phyloP scores from a whole-genome alignment of 2,329 filamentous ascomycete species.

The Aspergillus quadrilineatus region DNA sequence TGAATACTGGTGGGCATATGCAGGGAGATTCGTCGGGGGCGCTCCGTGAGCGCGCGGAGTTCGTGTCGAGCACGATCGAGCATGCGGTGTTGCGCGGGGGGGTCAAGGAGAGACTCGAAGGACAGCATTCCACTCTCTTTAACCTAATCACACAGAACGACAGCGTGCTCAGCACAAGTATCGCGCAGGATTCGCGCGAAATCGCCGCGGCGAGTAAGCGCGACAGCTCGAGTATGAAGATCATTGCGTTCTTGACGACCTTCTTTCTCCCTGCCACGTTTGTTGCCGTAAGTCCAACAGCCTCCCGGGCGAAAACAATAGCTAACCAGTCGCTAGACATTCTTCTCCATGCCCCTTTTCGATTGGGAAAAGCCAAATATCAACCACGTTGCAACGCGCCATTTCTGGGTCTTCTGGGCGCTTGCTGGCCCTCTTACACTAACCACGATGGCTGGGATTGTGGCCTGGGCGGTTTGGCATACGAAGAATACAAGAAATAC shows the following conservation, averaged over 20 bases:
- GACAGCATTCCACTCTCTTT: background rate
- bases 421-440: background rate
- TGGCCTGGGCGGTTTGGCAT: background rate
- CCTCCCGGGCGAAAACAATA: background rate
- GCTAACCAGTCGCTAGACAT: background rate
- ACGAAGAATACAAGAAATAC: background rate
- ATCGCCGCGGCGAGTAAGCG: conserved; percentile 1
- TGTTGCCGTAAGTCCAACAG: background rate
- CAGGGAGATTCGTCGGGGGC: too few species aligned
- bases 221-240: background rate
- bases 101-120: background rate
- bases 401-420: conserved; percentile 6
- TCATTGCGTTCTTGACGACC: conserved; percentile 1
- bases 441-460: background rate
- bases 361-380: background rate
- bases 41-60: background rate
- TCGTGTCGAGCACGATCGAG: background rate
- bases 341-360: conserved; percentile 7
- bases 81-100: background rate
- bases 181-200: background rate
- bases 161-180: background rate
- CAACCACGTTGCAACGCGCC: background rate
- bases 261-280: conserved; percentile 4
- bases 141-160: conserved; percentile 1
- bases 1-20: background rate